Evolutionary conservation across 352 stramenopile species (phyloP).

Genomic region (Globisporangium spinosum): DNA sequence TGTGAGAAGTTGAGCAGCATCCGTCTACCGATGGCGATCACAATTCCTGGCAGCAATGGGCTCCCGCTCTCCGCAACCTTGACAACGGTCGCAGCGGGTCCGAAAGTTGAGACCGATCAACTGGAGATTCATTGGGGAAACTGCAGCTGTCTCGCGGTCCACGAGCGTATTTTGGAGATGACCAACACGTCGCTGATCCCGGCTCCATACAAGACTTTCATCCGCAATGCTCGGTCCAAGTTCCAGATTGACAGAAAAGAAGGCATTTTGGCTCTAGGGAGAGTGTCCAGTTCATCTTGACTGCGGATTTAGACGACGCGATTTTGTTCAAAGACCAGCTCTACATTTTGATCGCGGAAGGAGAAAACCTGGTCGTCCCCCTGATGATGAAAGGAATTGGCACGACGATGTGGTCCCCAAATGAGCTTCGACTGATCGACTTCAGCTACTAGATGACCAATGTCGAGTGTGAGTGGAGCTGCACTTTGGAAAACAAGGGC

Average conservation of each 20-base stretch:
- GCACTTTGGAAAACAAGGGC: slow-evolving; percentile 94
- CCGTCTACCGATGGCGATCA: slow-evolving; percentile 85
- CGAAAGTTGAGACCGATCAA: slow-evolving; percentile 82
- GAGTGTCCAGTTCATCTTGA: slow-evolving; percentile 64
- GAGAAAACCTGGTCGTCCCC: slow-evolving; percentile 87
- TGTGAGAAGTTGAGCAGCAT: slow-evolving; percentile 91
- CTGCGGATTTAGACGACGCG: slow-evolving; percentile 93
- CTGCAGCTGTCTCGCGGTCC: slow-evolving; percentile 87
- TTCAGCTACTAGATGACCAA: slow-evolving; percentile 92
- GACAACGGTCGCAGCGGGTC: slow-evolving; percentile 78
- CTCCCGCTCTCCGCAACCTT: slow-evolving; percentile 88
- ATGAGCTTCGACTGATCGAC: slow-evolving; percentile 88
- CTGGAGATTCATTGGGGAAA: slow-evolving; percentile 87
- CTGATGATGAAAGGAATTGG: slow-evolving; percentile 90
- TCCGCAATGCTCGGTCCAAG: slow-evolving; percentile 89
- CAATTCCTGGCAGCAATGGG: slow-evolving; percentile 82
- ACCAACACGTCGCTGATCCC: slow-evolving; percentile 90
- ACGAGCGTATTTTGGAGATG: slow-evolving; percentile 65
- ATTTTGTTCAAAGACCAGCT: slow-evolving; percentile 91
- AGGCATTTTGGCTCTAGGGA: slow-evolving; percentile 81
- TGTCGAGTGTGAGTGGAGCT: slow-evolving; percentile 86
- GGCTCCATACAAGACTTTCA: slow-evolving; percentile 91
- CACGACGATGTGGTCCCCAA: slow-evolving; percentile 92
- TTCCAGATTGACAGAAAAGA: slow-evolving; percentile 91
- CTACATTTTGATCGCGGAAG: slow-evolving; percentile 90